These are phyloP conservation scores for Gilbertella persicaria DNA, from an alignment of 371 early-diverging fungal species.

Conservation along the genomic window DNA sequence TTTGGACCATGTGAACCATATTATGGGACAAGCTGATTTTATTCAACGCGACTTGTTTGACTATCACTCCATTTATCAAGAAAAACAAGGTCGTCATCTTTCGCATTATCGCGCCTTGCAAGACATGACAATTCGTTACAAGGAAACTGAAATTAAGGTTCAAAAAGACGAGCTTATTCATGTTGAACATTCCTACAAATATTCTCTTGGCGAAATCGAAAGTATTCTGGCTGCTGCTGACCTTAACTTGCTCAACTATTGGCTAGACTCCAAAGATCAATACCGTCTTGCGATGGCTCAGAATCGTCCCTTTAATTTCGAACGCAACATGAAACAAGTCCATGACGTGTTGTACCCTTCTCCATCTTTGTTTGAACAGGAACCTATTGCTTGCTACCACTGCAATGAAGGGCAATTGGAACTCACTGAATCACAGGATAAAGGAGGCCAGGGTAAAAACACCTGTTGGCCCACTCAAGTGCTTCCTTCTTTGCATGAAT, in stretches of 20 bases:
- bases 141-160: constrained; percentile 37
- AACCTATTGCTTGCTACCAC: constrained; percentile 15
- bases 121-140: constrained; percentile 52
- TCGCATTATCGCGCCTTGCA: constrained; percentile 70
- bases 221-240: constrained; percentile 58
- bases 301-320: constrained; percentile 69
- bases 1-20: constrained; percentile 72
- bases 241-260: constrained; percentile 57
- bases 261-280: constrained; percentile 61
- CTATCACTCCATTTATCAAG: constrained; percentile 77
- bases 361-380: constrained; percentile 5
- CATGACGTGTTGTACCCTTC: constrained; percentile 15
- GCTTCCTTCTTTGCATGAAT: constrained; percentile 65
- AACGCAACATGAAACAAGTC: constrained; percentile 17
- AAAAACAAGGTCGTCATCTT: constrained; percentile 75
- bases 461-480: constrained; percentile 25
- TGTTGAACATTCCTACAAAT: constrained; percentile 90
- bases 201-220: constrained; percentile 59
- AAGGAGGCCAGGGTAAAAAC: neutral
- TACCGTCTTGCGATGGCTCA: constrained; percentile 78
- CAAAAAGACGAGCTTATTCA: constrained; percentile 81
- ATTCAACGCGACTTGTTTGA: constrained; percentile 65
- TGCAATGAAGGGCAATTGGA: constrained; percentile 13
- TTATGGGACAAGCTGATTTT: constrained; percentile 56
- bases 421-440: neutral